phyloP scores from a whole-genome alignment of 73 alveolate genomes.

The Symbiodinium natans region DNA sequence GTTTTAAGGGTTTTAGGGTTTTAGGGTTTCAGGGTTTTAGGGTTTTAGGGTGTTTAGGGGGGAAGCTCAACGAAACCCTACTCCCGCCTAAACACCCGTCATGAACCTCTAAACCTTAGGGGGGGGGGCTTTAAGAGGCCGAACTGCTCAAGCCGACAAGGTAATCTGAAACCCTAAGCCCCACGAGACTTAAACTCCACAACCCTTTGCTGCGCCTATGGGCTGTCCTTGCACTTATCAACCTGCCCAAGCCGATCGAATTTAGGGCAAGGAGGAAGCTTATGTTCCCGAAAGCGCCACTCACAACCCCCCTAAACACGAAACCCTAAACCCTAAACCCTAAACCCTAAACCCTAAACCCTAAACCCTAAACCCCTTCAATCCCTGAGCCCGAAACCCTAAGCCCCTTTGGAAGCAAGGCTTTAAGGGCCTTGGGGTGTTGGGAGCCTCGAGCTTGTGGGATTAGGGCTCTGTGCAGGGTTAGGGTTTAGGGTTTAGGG shows the following conservation, averaged over 20 bases:
- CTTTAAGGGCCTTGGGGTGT: background rate
- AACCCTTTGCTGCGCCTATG: too few relatives aligned
- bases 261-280: too few relatives aligned
- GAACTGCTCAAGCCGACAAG: background rate
- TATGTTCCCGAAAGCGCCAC: too few relatives aligned
- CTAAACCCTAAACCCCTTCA: too few relatives aligned
- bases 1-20: too few relatives aligned
- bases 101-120: background rate
- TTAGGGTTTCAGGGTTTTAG: too few relatives aligned
- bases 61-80: background rate
- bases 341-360: background rate
- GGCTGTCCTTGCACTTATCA: too few relatives aligned
- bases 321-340: background rate
- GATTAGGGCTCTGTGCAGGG: background rate
- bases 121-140: too few relatives aligned
- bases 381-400: background rate
- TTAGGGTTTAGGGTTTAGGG: too few relatives aligned
- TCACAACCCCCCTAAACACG: background rate
- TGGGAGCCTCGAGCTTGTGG: background rate
- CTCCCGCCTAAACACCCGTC: background rate
- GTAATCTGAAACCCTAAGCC: background rate
- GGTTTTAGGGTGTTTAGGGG: too few relatives aligned
- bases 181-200: background rate
- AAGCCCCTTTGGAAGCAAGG: background rate
- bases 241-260: background rate